These are phyloP conservation scores for Hymenoscyphus salicellus DNA, from an alignment of 2,329 filamentous ascomycete species.

Conservation along the genomic window DNA sequence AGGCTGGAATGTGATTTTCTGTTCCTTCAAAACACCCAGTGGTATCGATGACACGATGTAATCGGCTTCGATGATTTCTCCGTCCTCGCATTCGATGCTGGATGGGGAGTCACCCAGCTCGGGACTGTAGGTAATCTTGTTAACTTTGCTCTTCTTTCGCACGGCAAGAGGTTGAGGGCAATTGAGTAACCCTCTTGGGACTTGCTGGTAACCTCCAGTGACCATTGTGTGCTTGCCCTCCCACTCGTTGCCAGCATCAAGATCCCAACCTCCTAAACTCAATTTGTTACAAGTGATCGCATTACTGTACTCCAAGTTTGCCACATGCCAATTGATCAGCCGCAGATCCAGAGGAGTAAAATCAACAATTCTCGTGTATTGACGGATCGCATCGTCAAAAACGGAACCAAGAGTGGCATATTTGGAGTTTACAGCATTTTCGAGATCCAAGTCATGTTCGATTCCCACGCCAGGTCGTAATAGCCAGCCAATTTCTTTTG, in stretches of 20 bases:
- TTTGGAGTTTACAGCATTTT: slow-evolving; percentile 57
- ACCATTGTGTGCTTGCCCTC: slow-evolving; percentile 93
- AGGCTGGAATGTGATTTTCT: slow-evolving; percentile 79
- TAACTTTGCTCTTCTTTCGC: slow-evolving; percentile 69
- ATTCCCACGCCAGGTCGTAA: slow-evolving; percentile 62
- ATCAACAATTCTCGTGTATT: slow-evolving; percentile 81
- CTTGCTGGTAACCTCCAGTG: slow-evolving; percentile 87
- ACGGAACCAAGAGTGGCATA: slow-evolving; percentile 82
- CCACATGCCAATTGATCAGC: slow-evolving; percentile 95
- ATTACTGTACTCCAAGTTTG: slow-evolving; percentile 97
- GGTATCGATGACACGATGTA: slow-evolving; percentile 87
- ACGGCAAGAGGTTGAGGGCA: slow-evolving; percentile 76
- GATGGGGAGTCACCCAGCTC: slow-evolving; percentile 48
- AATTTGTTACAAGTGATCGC: slow-evolving; percentile 82
- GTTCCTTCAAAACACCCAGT: slow-evolving; percentile 85
- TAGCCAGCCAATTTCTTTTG: slow-evolving; percentile 77
- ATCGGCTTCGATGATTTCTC: slow-evolving; percentile 76
- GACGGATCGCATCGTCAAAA: slow-evolving; percentile 84
- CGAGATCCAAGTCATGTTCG: slow-evolving; percentile 68
- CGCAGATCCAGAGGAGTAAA: slow-evolving; percentile 83
- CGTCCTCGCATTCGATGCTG: slow-evolving; percentile 72
- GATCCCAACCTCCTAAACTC: slow-evolving; percentile 90
- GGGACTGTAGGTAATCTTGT: slow-evolving; percentile 63
- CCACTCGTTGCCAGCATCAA: slow-evolving; percentile 96
- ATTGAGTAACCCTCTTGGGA: slow-evolving; percentile 81